A percentile compares a stretch with the other conserved stretches of the same genome.
Conservation (phyloP, 1,284 basidiomycete genomes). For the Sanghuangporus weigelae region DNA sequence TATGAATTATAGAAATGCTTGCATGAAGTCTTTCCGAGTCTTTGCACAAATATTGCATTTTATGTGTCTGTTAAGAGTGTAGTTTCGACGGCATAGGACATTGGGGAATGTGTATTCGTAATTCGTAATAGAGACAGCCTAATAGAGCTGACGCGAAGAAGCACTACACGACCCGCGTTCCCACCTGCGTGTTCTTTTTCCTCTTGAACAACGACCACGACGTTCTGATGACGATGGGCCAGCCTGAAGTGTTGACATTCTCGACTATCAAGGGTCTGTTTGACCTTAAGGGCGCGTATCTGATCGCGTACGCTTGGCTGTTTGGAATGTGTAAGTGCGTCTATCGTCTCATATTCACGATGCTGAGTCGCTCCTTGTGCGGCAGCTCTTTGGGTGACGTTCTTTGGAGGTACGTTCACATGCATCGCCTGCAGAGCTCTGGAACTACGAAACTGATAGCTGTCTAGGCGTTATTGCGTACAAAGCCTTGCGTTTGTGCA, state of each 20-base stretch:
- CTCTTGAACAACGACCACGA: not conserved
- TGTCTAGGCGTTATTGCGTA: slow-evolving; percentile 51
- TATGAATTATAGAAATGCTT: not conserved
- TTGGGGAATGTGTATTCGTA: not conserved
- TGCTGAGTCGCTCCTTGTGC: slow-evolving; percentile 8
- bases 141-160: slow-evolving; percentile 2
- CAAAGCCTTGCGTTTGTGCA: slow-evolving; percentile 46
- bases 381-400: slow-evolving; percentile 59
- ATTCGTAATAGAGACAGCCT: not conserved
- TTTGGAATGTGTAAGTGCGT: slow-evolving; percentile 61
- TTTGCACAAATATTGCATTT: not conserved
- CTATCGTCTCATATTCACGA: not conserved
- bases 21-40: not conserved
- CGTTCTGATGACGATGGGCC: slow-evolving; percentile 5
- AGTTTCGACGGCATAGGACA: not conserved
- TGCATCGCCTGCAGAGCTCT: not conserved
- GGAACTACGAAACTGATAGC: slow-evolving; percentile 3
- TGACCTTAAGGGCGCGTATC: slow-evolving; percentile 44
- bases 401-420: slow-evolving; percentile 48
- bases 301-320: slow-evolving; percentile 53
- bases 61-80: not conserved
- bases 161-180: not conserved
- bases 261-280: slow-evolving; percentile 36
- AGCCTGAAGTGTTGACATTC: slow-evolving; percentile 26
- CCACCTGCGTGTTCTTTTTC: not conserved